Evolutionary conservation across 2,329 filamentous ascomycete genomes (phyloP), one percentile per base, ranked within the genome.

Genomic region (Aspergillus uvarum): DNA sequence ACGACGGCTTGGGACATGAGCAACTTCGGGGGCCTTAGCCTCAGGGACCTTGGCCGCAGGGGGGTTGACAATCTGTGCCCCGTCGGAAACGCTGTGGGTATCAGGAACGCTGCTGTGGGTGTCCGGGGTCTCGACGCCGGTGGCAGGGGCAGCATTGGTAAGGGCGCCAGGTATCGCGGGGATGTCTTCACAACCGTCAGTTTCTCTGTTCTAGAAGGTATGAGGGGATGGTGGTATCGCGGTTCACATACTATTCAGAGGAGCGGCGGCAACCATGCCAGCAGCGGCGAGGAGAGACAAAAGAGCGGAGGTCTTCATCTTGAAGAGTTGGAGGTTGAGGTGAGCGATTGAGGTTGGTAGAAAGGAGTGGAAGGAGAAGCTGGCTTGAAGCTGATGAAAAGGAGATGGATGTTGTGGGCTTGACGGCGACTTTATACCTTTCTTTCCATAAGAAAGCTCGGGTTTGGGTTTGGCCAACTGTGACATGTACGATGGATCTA

Each of bases 291-390:
- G 19, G 42, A 59, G 35, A 32, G 58, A 59, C n/a, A 59, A 11
- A 44, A 59, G 12, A 47, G 48, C 38, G 29, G 47, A 31, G 52
- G 47, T 38, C 52, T 56, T 59, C 58, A 59, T 59, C 47, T 52
- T 59, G 52, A 32, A 24, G 16, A 6, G 22, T 55, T 29, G 38
- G 29, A 29, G 24, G 8, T 54, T 21, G 19, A 35, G 26, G 24
- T 21, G 42, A 22, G 42, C 19, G 53, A 35, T 35, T 35, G 26
- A 8, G 19, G 31, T 22, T 6, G 51, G 1, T 55, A 47, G 32
- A 35, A 55, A 22, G 24, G 47, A 44, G n/a, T 21, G 10, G 29
- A 24, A 55, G 26, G n/a, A 35, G 44, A 55, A 35, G 29, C 38
- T 44, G 32, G 44, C 53, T 55, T 55, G 53, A 55, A 48, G 53